Percentiles rank a stretch among this genome's conserved stretches.
phyloP scores from a whole-genome alignment of 208 protist genomes.

The Acanthamoeba sp. region DNA sequence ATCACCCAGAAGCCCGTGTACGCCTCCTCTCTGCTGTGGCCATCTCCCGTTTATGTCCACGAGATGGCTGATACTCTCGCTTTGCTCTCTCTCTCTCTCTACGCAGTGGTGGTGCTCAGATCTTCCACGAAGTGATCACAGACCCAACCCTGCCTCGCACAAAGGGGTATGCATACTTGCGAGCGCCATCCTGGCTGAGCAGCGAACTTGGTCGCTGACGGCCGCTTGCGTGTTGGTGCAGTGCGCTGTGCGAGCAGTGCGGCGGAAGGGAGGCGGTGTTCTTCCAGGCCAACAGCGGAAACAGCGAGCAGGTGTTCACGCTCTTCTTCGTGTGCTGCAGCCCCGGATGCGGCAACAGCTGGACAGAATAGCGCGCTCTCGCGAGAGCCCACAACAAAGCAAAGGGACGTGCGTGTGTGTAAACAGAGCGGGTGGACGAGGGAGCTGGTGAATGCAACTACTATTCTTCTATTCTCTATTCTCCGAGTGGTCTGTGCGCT shows the following conservation, averaged over 20 bases:
- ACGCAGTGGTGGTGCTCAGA: background rate
- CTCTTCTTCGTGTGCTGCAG: conserved; percentile 61
- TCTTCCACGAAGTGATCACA: conserved; percentile 47
- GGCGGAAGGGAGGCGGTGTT: conserved; percentile 75
- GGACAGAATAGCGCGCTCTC: conserved; percentile 5
- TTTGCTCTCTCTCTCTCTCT: background rate
- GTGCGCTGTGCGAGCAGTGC: conserved; percentile 44
- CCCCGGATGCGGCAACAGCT: conserved; percentile 25
- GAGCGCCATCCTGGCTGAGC: background rate
- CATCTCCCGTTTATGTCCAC: too few species aligned
- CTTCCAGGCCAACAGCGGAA: conserved; percentile 75
- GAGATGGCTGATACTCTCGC: too few species aligned
- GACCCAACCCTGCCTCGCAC: conserved; percentile 79
- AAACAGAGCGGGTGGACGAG: background rate
- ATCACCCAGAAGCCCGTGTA: conserved; percentile 48
- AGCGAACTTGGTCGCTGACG: background rate
- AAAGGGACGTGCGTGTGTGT: background rate
- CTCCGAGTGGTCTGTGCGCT: background rate
- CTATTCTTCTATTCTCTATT: background rate
- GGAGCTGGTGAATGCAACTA: background rate
- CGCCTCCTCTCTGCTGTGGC: background rate
- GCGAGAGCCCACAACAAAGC: background rate
- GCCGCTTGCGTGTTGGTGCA: background rate
- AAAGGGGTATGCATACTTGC: background rate
- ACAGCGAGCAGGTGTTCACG: conserved; percentile 51